Evolutionary conservation across 176 grass and related monocot species (phyloP).

Genomic region (Puya raimondii): DNA sequence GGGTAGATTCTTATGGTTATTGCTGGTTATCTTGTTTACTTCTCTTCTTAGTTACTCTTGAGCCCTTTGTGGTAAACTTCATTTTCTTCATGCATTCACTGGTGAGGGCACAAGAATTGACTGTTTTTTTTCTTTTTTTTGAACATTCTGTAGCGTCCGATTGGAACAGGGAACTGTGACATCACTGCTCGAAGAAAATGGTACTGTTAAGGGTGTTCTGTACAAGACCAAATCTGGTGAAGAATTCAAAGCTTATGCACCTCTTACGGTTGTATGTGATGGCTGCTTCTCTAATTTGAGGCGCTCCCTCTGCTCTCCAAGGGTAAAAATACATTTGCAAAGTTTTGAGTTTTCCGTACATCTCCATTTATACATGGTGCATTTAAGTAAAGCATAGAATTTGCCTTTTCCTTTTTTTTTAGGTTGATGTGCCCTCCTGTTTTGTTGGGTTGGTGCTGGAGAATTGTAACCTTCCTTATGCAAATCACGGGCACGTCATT

Average conservation of each 20-base stretch:
- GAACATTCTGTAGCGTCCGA: constrained; percentile 41
- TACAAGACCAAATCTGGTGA: constrained; percentile 87
- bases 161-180: constrained; percentile 94
- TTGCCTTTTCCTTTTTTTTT: constrained; percentile 19
- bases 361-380: neutral
- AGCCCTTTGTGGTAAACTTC: neutral
- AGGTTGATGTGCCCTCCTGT: constrained; percentile 96
- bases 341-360: neutral
- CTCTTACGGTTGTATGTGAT: constrained; percentile 92
- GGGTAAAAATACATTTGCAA: constrained; percentile 32
- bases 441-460: constrained; percentile 94
- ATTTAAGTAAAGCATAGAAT: neutral
- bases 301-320: constrained; percentile 71
- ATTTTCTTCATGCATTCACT: neutral
- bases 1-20: neutral
- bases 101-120: neutral
- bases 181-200: constrained; percentile 84
- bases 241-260: constrained; percentile 66
- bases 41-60: neutral
- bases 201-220: constrained; percentile 70
- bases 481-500: constrained; percentile 92
- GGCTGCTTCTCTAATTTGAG: constrained; percentile 96
- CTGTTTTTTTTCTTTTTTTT: neutral
- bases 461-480: constrained; percentile 79
- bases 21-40: neutral